Evolutionary conservation across 306 rosid species (phyloP).

Genomic region (Phaseolus lunatus): DNA sequence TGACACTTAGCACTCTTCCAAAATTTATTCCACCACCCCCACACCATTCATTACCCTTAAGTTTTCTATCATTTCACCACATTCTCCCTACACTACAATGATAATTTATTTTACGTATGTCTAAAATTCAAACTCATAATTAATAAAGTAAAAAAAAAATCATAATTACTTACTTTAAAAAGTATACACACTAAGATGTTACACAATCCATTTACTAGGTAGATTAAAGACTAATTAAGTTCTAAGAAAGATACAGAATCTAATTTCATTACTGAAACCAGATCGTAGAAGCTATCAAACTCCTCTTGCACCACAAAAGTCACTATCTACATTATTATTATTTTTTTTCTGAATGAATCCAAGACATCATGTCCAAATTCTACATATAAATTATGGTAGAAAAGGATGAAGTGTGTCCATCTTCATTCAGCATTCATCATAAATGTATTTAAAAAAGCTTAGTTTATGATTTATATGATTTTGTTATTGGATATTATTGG

Average conservation of each 20-base stretch:
- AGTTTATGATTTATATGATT: neutral
- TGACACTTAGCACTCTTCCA: neutral
- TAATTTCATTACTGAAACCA: neutral
- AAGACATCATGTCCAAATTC: neutral
- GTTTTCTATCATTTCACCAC: neutral
- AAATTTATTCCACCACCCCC: neutral
- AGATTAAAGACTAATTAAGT: neutral
- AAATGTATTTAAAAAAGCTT: neutral
- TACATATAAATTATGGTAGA: neutral
- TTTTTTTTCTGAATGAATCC: neutral
- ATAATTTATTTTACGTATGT: too few species aligned
- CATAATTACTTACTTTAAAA: neutral
- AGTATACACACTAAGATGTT: neutral
- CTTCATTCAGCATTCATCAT: conserved; percentile 1
- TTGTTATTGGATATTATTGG: neutral
- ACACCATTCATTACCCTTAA: neutral
- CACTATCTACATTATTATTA: neutral
- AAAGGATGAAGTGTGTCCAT: neutral
- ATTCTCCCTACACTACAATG: neutral
- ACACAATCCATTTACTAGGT: neutral
- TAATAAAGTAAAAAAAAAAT: too few species aligned
- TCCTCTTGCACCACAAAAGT: neutral
- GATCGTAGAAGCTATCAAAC: neutral
- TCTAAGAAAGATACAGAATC: neutral
- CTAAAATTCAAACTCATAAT: too few species aligned